These are phyloP conservation scores for Santalum album DNA, from an alignment of 164 flowering plant species.

Conservation along the genomic window DNA sequence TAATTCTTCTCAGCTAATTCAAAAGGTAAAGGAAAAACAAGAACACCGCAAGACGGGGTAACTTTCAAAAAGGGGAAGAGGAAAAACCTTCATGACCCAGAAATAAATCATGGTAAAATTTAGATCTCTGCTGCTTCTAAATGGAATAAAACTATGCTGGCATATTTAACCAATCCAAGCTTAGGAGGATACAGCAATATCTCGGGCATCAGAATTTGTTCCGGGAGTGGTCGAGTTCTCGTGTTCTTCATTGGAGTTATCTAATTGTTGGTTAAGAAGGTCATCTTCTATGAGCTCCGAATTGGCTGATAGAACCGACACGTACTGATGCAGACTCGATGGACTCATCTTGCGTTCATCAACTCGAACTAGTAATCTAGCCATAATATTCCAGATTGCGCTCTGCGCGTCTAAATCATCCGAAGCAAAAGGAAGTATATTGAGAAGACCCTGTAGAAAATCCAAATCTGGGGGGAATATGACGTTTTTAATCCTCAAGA, in stretches of 20 bases:
- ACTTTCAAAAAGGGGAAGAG: no score
- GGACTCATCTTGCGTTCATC: conserved; percentile 38
- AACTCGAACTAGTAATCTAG: conserved; percentile 40
- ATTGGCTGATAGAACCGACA: conserved; percentile 37
- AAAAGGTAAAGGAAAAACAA: conserved; percentile 29
- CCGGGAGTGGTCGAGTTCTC: conserved; percentile 11
- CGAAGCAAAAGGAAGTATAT: conserved; percentile 57
- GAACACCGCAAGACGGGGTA: background rate
- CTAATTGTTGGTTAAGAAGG: conserved; percentile 45
- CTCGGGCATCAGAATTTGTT: conserved; percentile 23
- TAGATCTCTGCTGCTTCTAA: background rate
- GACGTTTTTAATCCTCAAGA: conserved; percentile 9
- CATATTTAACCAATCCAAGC: background rate
- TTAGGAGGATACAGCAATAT: conserved; percentile 58
- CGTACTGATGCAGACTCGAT: conserved; percentile 31
- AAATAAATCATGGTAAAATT: background rate
- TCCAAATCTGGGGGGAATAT: conserved; percentile 41
- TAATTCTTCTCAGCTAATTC: conserved; percentile 46
- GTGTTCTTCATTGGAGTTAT: conserved; percentile 17
- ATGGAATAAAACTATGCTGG: background rate
- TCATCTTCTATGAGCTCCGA: conserved; percentile 68
- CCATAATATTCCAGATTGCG: conserved; percentile 80
- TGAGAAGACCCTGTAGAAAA: conserved; percentile 67
- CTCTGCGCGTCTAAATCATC: conserved; percentile 67
- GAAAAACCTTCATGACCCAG: no score